A percentile compares a stretch with the other conserved stretches of the same genome.
phyloP scores from a whole-genome alignment of 306 rosid species.

The Sophora flavescens region DNA sequence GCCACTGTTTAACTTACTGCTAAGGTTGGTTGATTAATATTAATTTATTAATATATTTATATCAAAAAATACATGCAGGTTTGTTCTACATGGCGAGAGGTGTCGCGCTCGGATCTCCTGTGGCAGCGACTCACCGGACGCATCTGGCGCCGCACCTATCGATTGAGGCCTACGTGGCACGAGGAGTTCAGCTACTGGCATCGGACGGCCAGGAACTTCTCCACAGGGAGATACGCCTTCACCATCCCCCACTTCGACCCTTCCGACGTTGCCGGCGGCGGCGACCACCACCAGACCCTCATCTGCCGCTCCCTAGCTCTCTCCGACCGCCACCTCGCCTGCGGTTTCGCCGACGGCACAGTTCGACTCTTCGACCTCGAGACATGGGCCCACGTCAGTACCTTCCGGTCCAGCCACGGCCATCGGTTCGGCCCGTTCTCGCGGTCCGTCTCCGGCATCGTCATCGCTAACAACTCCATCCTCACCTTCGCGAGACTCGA shows the following conservation, averaged over 20 bases:
- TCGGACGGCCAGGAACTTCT: slow-evolving; percentile 69
- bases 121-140: slow-evolving; percentile 66
- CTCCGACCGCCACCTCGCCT: slow-evolving; percentile 71
- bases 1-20: slow-evolving; percentile 1
- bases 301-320: slow-evolving; percentile 80
- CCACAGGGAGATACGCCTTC: slow-evolving; percentile 5
- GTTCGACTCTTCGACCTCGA: slow-evolving; percentile 74
- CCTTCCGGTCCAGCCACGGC: slow-evolving; percentile 54
- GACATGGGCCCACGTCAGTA: slow-evolving; percentile 56
- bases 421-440: slow-evolving; percentile 68
- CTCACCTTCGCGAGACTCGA: slow-evolving; percentile 65
- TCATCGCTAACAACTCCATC: slow-evolving; percentile 20
- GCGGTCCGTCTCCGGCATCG: slow-evolving; percentile 71
- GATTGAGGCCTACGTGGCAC: slow-evolving; percentile 63
- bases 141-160: slow-evolving; percentile 74
- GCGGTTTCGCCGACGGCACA: slow-evolving; percentile 84
- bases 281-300: slow-evolving; percentile 41
- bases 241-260: slow-evolving; percentile 54
- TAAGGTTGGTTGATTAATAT: neutral
- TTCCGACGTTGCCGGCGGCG: slow-evolving; percentile 38
- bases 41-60: neutral
- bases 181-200: slow-evolving; percentile 77
- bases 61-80: slow-evolving; percentile 60
- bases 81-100: slow-evolving; percentile 85
- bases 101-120: slow-evolving; percentile 68